phyloP scores from a whole-genome alignment of 768 basidiomycete species.

The Boletus speciosus region DNA sequence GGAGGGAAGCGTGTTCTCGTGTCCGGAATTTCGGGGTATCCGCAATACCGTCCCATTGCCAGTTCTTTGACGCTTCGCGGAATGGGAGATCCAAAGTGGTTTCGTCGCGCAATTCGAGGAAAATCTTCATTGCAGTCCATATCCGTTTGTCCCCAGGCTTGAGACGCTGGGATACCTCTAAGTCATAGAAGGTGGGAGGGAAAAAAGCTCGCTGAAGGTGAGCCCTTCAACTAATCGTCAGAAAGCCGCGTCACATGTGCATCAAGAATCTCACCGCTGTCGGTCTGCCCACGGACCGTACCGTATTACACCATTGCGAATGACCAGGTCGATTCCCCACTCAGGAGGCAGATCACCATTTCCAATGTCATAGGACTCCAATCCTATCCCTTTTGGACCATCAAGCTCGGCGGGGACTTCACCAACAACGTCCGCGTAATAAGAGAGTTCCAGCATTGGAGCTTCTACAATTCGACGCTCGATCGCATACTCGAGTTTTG shows the following conservation, averaged over 20 bases:
- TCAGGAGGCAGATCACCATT: constrained; percentile 88
- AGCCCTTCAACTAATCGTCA: constrained; percentile 39
- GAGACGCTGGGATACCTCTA: constrained; percentile 53
- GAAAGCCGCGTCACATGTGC: neutral
- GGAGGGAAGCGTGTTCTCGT: constrained; percentile 69
- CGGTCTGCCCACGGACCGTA: constrained; percentile 98
- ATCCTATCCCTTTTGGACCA: constrained; percentile 29
- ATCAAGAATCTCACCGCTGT: constrained; percentile 56
- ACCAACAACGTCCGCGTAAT: constrained; percentile 85
- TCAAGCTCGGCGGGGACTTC: constrained; percentile 50
- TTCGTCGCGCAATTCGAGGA: constrained; percentile 74
- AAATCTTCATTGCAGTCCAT: constrained; percentile 79
- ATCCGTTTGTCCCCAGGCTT: constrained; percentile 75
- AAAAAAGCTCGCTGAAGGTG: constrained; percentile 82
- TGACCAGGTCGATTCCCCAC: constrained; percentile 85
- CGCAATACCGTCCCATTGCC: constrained; percentile 80
- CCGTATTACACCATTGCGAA: constrained; percentile 69
- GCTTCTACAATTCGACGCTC: constrained; percentile 81
- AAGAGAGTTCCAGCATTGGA: constrained; percentile 71
- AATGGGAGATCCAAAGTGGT: constrained; percentile 85
- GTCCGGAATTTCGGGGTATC: constrained; percentile 49
- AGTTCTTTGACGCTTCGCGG: constrained; percentile 92
- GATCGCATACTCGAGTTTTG: constrained; percentile 77
- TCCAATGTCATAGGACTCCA: constrained; percentile 65
- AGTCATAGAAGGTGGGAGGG: constrained; percentile 71